phyloP scores from a whole-genome alignment of 1,139 yeast species.

The Nadsonia starkeyi-henricii region DNA sequence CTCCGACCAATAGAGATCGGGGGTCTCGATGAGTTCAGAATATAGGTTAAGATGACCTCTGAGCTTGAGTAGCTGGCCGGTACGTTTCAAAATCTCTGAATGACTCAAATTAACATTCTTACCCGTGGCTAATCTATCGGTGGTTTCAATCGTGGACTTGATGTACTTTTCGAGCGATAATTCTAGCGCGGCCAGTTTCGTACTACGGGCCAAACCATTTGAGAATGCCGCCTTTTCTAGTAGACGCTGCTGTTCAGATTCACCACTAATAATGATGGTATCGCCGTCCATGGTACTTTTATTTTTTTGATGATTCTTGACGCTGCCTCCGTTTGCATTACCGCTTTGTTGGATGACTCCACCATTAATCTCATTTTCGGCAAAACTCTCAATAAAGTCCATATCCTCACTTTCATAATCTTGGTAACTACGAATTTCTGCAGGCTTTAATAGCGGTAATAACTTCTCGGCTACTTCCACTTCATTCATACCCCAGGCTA shows the following conservation, averaged over 20 bases:
- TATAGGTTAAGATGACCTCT: slow-evolving; percentile 74
- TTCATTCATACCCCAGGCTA: slow-evolving; percentile 61
- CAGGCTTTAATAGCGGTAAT: slow-evolving; percentile 32
- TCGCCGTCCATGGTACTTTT: slow-evolving; percentile 47
- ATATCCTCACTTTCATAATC: slow-evolving; percentile 67
- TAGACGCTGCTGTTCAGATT: slow-evolving; percentile 32
- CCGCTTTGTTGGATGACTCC: no score
- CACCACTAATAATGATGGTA: slow-evolving; percentile 46
- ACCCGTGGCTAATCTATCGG: slow-evolving; percentile 57
- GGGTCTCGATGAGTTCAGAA: slow-evolving; percentile 84
- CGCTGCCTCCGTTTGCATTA: slow-evolving; percentile 13
- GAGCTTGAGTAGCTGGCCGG: slow-evolving; percentile 60
- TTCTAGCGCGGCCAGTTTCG: slow-evolving; percentile 71
- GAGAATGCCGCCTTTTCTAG: slow-evolving; percentile 83
- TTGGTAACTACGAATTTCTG: slow-evolving; percentile 38
- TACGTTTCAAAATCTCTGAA: slow-evolving; percentile 48
- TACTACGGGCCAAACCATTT: slow-evolving; percentile 73
- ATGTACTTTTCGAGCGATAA: slow-evolving; percentile 55
- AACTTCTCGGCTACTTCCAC: slow-evolving; percentile 36
- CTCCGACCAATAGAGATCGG: slow-evolving; percentile 87
- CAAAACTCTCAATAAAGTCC: slow-evolving; percentile 79
- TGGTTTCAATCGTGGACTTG: slow-evolving; percentile 44
- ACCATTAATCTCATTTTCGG: no score
- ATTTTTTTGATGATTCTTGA: slow-evolving; percentile 17
- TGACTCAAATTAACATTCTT: slow-evolving; percentile 37